Conservation (phyloP, 1,284 basidiomycete species). For the Entoloma clypeatum region DNA sequence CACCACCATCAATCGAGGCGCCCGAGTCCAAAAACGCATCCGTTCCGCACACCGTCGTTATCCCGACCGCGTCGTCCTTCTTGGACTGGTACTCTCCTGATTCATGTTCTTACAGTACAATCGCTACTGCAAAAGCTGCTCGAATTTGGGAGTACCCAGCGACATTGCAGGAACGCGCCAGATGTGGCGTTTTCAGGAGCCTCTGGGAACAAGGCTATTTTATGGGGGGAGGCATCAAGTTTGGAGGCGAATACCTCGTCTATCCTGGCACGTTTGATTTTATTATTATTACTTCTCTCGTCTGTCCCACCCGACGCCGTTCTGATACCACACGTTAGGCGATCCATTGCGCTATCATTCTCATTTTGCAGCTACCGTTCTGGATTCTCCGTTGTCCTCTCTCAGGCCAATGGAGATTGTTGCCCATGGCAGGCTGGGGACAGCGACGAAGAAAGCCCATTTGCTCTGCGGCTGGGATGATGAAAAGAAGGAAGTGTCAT, state of each 20-base stretch:
- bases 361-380: conserved; percentile 87
- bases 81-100: conserved; percentile 30
- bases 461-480: conserved; percentile 87
- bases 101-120: conserved; percentile 41
- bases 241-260: conserved; percentile 93
- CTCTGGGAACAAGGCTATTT: conserved; percentile 81
- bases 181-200: conserved; percentile 76
- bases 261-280: conserved; percentile 76
- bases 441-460: conserved; percentile 97
- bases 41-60: conserved; percentile 50
- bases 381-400: conserved; percentile 56
- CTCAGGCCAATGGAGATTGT: conserved; percentile 90
- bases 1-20: conserved; percentile 8
- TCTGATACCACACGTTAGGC: conserved; percentile 50
- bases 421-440: conserved; percentile 92
- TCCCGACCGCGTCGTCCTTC: conserved; percentile 58
- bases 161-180: conserved; percentile 61
- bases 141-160: conserved; percentile 78
- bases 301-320: conserved; percentile 3
- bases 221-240: conserved; percentile 86
- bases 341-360: conserved; percentile 97
- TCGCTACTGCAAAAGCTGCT: conserved; percentile 59
- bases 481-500: conserved; percentile 60
- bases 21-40: conserved; percentile 12
- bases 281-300: conserved; percentile 3